These are phyloP conservation scores for Psilocybe tampanensis DNA, from an alignment of 768 basidiomycete species.

Conservation along the genomic window DNA sequence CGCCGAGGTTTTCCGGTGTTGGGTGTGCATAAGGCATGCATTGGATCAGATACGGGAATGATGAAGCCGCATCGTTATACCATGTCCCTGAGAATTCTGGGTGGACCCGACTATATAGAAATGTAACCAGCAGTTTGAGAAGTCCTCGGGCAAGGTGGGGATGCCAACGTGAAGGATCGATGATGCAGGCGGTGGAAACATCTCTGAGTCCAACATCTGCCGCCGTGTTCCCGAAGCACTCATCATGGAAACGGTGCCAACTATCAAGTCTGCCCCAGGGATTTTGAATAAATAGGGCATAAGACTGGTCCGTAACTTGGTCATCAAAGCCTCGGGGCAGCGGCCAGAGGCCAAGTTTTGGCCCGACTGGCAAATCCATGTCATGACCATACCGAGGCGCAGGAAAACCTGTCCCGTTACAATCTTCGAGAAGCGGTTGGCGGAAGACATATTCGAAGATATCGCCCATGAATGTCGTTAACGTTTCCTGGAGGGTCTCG, in stretches of 20 bases:
- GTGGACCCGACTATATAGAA: neutral
- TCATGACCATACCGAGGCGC: neutral
- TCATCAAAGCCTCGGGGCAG: too few relatives aligned
- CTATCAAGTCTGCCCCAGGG: too few relatives aligned
- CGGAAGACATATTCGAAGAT: neutral
- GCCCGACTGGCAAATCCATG: neutral
- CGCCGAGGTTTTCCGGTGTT: neutral
- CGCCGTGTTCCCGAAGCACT: neutral
- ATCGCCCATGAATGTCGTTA: neutral
- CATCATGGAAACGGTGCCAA: neutral
- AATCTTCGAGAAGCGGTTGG: neutral
- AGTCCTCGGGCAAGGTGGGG: neutral
- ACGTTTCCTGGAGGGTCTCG: neutral
- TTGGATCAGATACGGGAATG: neutral
- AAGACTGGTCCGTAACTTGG: too few relatives aligned
- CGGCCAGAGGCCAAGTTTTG: too few relatives aligned
- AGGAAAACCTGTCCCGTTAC: too few relatives aligned
- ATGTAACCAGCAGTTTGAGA: neutral
- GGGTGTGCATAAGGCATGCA: neutral
- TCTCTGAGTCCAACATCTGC: too few relatives aligned
- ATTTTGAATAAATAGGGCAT: too few relatives aligned
- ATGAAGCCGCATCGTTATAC: neutral
- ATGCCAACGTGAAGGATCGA: neutral
- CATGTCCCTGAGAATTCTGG: neutral
- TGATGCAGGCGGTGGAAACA: neutral